Percentiles rank a stretch among this genome's conserved stretches.
Evolutionary conservation across 1,139 yeast species (phyloP).

Genomic region (Pneumocystis oryctolagi): DNA sequence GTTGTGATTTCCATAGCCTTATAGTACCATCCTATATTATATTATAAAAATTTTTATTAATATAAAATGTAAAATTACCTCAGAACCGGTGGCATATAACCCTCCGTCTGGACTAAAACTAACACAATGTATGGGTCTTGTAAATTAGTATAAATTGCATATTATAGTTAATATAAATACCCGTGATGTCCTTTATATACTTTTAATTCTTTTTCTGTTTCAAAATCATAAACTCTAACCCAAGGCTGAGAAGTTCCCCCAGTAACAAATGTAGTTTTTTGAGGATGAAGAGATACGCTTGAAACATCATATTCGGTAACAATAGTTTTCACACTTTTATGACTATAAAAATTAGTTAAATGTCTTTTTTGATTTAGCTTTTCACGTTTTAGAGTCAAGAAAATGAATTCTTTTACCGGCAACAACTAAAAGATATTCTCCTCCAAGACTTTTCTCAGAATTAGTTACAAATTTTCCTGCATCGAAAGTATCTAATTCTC

Average conservation of each 20-base stretch:
- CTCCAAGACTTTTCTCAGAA: slow-evolving; percentile 7
- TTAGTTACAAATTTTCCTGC: slow-evolving; percentile 6
- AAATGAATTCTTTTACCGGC: slow-evolving; percentile 20
- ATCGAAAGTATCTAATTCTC: slow-evolving; percentile 7
- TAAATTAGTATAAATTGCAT: slow-evolving; percentile 22
- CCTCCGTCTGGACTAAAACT: slow-evolving; percentile 26
- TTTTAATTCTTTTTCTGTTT: slow-evolving; percentile 21
- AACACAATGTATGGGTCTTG: slow-evolving; percentile 28
- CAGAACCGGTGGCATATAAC: slow-evolving; percentile 47
- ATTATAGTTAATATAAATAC: not conserved
- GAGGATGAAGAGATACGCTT: slow-evolving; percentile 21
- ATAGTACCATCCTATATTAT: slow-evolving; percentile 41
- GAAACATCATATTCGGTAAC: slow-evolving; percentile 22
- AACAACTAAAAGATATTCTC: slow-evolving; percentile 19
- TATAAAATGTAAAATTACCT: slow-evolving; percentile 14
- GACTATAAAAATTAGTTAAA: slow-evolving; percentile 4
- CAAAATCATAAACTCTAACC: slow-evolving; percentile 25
- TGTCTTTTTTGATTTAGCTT: not conserved
- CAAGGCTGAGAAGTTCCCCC: slow-evolving; percentile 25
- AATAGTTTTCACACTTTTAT: slow-evolving; percentile 17
- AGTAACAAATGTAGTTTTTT: slow-evolving; percentile 20
- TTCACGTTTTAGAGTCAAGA: slow-evolving; percentile 16
- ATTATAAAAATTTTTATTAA: not conserved
- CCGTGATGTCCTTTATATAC: slow-evolving; percentile 10
- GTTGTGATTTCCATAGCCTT: slow-evolving; percentile 38